Percentiles rank a stretch among this genome's conserved stretches.
These are phyloP conservation scores for Phytophthora tubulina DNA, from an alignment of 352 stramenopile species.

Conservation along the genomic window DNA sequence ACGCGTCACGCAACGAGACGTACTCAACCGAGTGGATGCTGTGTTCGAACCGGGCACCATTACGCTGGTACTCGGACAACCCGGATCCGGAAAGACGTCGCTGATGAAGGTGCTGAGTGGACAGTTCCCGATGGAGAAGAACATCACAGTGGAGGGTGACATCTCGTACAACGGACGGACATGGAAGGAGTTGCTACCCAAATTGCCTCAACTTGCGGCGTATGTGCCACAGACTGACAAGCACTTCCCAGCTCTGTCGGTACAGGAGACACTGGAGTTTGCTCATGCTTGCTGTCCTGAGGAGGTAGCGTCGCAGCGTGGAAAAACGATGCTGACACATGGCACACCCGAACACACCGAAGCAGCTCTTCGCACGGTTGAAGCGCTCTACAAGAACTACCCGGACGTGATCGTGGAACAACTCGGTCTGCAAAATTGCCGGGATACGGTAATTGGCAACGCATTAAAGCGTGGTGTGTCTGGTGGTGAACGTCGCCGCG, in stretches of 20 bases:
- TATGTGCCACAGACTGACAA: slow-evolving; percentile 42
- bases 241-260: slow-evolving; percentile 37
- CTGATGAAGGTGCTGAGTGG: slow-evolving; percentile 48
- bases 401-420: slow-evolving; percentile 34
- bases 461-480: slow-evolving; percentile 50
- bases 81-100: slow-evolving; percentile 50
- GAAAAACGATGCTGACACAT: slow-evolving; percentile 45
- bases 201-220: slow-evolving; percentile 33
- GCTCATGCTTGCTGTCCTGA: slow-evolving; percentile 32
- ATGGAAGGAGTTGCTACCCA: slow-evolving; percentile 11
- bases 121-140: slow-evolving; percentile 40
- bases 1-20: slow-evolving; percentile 21
- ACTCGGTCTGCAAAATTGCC: slow-evolving; percentile 37
- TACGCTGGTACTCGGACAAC: slow-evolving; percentile 48
- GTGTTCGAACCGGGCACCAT: slow-evolving; percentile 53
- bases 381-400: slow-evolving; percentile 37
- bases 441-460: slow-evolving; percentile 48
- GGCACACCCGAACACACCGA: slow-evolving; percentile 32
- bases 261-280: slow-evolving; percentile 50
- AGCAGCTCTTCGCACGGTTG: slow-evolving; percentile 9
- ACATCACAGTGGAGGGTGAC: slow-evolving; percentile 37
- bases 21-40: slow-evolving; percentile 42
- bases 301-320: slow-evolving; percentile 68
- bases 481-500: slow-evolving; percentile 75
- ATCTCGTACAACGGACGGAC: slow-evolving; percentile 43